These are phyloP conservation scores for Tripidium arundinaceum DNA, from an alignment of 202 grass and related monocot genomes.

Conservation along the genomic window DNA sequence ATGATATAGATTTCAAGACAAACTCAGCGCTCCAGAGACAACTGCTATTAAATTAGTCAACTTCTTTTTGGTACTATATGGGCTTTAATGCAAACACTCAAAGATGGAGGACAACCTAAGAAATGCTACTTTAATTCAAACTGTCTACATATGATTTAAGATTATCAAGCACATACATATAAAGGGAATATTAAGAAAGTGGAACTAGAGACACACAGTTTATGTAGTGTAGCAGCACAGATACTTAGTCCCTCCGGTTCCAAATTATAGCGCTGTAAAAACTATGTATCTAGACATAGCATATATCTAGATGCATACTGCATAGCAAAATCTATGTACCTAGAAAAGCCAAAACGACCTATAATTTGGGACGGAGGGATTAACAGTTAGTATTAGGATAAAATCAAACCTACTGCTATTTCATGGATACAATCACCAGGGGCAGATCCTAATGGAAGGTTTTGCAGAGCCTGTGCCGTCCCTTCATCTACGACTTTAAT, in stretches of 20 bases:
- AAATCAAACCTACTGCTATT: conserved; percentile 14
- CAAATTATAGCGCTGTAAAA: not conserved
- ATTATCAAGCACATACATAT: conserved; percentile 2
- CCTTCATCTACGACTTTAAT: conserved; percentile 71
- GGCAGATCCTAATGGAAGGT: conserved; percentile 59
- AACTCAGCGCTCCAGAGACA: not conserved
- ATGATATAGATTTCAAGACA: not conserved
- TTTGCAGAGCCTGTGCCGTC: conserved; percentile 44
- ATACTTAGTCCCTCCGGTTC: not conserved
- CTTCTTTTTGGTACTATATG: not conserved
- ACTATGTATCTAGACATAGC: not conserved
- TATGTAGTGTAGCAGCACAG: conserved; percentile 2
- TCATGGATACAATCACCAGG: conserved; percentile 84
- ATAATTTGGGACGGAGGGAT: not conserved
- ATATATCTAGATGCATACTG: not conserved
- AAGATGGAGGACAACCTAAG: conserved; percentile 5
- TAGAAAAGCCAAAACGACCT: not conserved
- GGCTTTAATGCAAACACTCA: not conserved
- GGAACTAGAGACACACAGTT: not conserved
- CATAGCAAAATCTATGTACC: not conserved
- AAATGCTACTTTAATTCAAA: not conserved
- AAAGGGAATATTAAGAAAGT: not conserved
- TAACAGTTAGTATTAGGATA: not conserved
- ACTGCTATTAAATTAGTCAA: not conserved
- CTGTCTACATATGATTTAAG: not conserved